Evolutionary conservation across 768 basidiomycete genomes (phyloP), one percentile per base, ranked within the genome.

Genomic region (Leccinum obscurum): DNA sequence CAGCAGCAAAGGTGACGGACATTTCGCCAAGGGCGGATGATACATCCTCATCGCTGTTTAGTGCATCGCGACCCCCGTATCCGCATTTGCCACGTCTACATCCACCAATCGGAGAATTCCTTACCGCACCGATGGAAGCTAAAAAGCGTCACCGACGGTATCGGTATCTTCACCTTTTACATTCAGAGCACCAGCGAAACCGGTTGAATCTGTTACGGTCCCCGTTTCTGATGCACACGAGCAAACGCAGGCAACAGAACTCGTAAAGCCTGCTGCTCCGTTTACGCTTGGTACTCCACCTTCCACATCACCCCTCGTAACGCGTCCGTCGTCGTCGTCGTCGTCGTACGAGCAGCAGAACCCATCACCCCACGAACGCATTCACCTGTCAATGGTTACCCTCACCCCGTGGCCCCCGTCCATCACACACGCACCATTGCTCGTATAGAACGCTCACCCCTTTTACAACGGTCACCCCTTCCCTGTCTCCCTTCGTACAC

Each of bases 211-310:
- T 11, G 52, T 57, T 20, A 46, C 59, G 32, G 56, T 50, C 1
- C 37, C 66, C 39, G 30, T 60, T 24, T 28, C 52, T n/a, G 50
- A 46, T 46, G 17, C 41, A 55, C 66, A 49, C 24, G 60, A 68
- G 51, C 53, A 60, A 41, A 52, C 64, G 14, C 57, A 50, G 3
- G 22, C 54, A 14, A 46, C 46, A 37, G 64, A 61, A 34, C 52
- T 26, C 24, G n/a, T 50, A n/a, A 64, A 65, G 30, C 41, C 60
- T 34, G 54, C 49, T 7, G 2, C 65, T 6, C 34, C 58, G 28
- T 57, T 58, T 54, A 50, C 66, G 17, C 77, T 77, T 48, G 73
- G 70, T 37, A 57, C 61, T 50, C 62, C 74, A 15, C 7, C 64
- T 28, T 22, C 55, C 28, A 30, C 28, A 30, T 30, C 28, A 30